Conservation (phyloP, 2,329 filamentous ascomycete genomes). For the Hypoxylon sp. region DNA sequence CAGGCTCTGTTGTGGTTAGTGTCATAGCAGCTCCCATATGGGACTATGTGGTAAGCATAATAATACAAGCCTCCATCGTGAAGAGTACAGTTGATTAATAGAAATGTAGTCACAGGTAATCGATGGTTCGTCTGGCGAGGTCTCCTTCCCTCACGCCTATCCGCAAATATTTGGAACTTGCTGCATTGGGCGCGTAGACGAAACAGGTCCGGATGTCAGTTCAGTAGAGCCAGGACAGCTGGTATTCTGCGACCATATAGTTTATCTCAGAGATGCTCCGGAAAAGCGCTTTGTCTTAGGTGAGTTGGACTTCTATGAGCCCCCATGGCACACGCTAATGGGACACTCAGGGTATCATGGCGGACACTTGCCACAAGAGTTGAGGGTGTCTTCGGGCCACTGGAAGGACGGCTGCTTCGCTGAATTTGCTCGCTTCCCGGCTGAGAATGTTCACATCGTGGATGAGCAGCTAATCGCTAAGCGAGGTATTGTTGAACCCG, state of each 20-base stretch:
- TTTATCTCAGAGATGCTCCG: neutral
- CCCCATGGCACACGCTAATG: neutral
- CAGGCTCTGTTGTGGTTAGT: neutral
- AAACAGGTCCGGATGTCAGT: neutral
- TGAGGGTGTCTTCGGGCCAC: neutral
- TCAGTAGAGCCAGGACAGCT: neutral
- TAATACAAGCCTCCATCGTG: neutral
- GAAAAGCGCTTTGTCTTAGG: neutral
- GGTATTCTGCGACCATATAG: neutral
- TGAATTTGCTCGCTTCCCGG: neutral
- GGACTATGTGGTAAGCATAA: neutral
- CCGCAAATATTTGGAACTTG: neutral
- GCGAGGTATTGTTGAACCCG: neutral
- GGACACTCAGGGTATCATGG: neutral
- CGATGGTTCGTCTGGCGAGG: neutral
- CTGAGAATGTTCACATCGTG: neutral
- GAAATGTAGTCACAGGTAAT: neutral
- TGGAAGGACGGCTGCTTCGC: conserved; percentile 1
- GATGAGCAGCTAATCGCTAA: neutral
- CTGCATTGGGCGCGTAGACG: neutral
- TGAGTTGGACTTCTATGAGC: neutral
- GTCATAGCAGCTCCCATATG: neutral
- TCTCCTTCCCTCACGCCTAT: neutral
- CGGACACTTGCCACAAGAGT: neutral
- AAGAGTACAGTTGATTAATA: neutral